Evolutionary conservation across 2,329 filamentous ascomycete species (phyloP).

Genomic region (Fusarium udum): DNA sequence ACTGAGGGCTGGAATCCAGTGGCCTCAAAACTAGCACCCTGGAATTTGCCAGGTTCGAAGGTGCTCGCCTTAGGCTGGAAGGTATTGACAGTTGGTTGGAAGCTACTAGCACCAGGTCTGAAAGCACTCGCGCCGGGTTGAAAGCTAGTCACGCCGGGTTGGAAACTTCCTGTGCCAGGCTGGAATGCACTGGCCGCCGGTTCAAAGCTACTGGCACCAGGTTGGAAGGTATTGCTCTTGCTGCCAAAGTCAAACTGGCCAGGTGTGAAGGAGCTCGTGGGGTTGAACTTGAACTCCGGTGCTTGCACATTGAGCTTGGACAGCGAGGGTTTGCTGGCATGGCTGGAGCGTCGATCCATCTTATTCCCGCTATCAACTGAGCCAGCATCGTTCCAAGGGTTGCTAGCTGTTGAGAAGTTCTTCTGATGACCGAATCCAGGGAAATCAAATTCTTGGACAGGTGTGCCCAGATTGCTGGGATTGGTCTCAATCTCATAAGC

Average conservation of each 20-base stretch:
- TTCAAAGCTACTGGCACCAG: conserved; percentile 47
- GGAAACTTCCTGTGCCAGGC: conserved; percentile 7
- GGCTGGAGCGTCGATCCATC: conserved; percentile 56
- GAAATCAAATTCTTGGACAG: conserved; percentile 62
- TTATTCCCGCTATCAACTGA: conserved; percentile 49
- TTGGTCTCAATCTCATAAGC: conserved; percentile 77
- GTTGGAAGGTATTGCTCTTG: conserved; percentile 56
- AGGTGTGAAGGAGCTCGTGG: conserved; percentile 49
- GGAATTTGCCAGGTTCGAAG: conserved; percentile 23
- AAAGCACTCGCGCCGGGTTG: conserved; percentile 4
- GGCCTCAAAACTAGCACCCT: conserved; percentile 17
- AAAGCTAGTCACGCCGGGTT: conserved; percentile 14
- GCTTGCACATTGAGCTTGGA: conserved; percentile 90
- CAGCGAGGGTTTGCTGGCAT: conserved; percentile 74
- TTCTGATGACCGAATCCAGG: conserved; percentile 61
- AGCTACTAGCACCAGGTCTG: conserved; percentile 40
- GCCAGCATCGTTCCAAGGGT: conserved; percentile 68
- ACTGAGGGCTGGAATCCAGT: conserved; percentile 55
- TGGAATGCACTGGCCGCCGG: conserved; percentile 37
- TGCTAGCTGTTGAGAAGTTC: conserved; percentile 65
- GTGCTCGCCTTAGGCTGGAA: conserved; percentile 12
- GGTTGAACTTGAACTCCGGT: conserved; percentile 85
- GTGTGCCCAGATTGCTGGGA: conserved; percentile 75
- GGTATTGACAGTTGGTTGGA: conserved; percentile 54
- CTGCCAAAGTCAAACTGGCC: conserved; percentile 36